A percentile compares a stretch with the other conserved stretches of the same genome.
Evolutionary conservation across 2,329 filamentous ascomycete genomes (phyloP).

Genomic region (Colletotrichum sp.): DNA sequence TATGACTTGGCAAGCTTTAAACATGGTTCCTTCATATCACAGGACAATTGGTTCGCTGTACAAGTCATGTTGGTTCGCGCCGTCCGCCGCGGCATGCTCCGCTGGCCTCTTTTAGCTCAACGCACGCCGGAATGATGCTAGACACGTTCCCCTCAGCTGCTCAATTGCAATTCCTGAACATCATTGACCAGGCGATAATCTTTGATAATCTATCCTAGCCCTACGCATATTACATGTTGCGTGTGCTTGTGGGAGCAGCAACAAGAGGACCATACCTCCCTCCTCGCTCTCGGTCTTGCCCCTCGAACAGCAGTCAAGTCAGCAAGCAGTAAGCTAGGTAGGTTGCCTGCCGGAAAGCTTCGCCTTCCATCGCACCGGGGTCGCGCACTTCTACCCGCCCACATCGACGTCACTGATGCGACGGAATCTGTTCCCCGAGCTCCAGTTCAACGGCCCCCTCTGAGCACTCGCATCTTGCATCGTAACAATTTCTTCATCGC

Average conservation of each 20-base stretch:
- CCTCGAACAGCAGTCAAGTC: neutral
- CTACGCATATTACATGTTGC: neutral
- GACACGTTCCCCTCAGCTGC: neutral
- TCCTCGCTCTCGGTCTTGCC: neutral
- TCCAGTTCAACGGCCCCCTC: neutral
- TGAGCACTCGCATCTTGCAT: neutral
- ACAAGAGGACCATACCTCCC: neutral
- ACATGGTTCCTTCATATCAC: neutral
- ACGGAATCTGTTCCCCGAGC: neutral
- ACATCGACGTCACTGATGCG: constrained; percentile 8
- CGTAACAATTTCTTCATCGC: neutral
- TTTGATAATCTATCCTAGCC: neutral
- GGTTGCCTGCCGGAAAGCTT: neutral
- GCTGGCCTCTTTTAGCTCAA: neutral
- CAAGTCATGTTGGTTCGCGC: neutral
- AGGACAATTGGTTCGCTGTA: neutral
- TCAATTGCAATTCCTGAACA: neutral
- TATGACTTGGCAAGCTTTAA: neutral
- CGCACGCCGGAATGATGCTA: neutral
- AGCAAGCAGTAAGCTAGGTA: neutral
- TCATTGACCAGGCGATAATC: neutral
- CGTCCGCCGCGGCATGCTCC: neutral
- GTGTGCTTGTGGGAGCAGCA: neutral
- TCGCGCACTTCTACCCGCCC: constrained; percentile 1
- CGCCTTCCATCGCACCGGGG: neutral